Percentiles rank a stretch among this genome's conserved stretches.
These are phyloP conservation scores for Heterococcus sp. DNA, from an alignment of 108 stramenopile genomes.

Conservation along the genomic window DNA sequence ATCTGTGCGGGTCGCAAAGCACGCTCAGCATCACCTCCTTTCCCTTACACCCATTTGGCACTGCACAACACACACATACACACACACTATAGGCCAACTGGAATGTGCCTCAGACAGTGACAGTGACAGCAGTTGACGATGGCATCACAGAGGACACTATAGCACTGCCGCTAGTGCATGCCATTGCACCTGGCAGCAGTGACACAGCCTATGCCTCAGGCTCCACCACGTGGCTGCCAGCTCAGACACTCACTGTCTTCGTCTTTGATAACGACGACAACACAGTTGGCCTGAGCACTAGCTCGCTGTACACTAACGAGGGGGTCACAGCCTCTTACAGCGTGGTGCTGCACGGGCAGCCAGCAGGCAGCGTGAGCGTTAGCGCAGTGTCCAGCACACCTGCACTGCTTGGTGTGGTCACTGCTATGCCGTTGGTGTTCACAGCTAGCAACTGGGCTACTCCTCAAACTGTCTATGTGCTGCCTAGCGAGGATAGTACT, in stretches of 20 bases:
- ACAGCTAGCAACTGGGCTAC: too few species aligned
- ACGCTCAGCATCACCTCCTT: too few species aligned
- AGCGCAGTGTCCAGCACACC: not conserved
- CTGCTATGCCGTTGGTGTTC: too few species aligned
- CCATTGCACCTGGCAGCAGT: not conserved
- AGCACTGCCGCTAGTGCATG: constrained; percentile 10
- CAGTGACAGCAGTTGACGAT: constrained; percentile 27
- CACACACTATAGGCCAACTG: too few species aligned
- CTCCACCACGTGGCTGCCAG: constrained; percentile 8
- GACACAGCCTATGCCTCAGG: not conserved
- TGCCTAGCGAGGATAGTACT: constrained; percentile 25
- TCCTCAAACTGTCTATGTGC: constrained; percentile 4
- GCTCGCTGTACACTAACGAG: constrained; percentile 25
- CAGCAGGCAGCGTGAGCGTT: constrained; percentile 5
- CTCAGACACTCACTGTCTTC: not conserved
- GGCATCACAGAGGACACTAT: not conserved
- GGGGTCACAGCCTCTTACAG: constrained; percentile 2
- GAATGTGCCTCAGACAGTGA: constrained; percentile 18
- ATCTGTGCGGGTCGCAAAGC: too few species aligned
- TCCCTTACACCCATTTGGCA: too few species aligned
- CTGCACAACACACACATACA: too few species aligned
- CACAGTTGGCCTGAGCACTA: constrained; percentile 2
- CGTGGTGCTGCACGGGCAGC: constrained; percentile 18
- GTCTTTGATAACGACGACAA: constrained; percentile 42
- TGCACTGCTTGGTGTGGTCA: not conserved